Evolutionary conservation across 192 early-diverging fungal species (phyloP), one percentile per base, ranked within the genome.

Genomic region (Coemansia sp.): DNA sequence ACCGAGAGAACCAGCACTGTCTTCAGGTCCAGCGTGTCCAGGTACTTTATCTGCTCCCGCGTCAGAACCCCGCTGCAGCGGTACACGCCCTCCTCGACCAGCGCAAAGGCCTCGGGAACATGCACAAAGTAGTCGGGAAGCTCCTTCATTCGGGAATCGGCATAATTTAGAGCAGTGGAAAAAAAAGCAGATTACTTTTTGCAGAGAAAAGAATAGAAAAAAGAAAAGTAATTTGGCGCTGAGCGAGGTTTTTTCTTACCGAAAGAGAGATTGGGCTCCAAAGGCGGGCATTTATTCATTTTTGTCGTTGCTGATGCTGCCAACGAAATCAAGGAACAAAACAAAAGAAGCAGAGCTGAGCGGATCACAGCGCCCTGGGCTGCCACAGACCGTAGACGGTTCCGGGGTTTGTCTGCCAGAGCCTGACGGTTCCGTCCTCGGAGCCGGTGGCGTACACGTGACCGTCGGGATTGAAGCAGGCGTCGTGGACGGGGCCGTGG

Each of bases 391-490:
- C 94, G 69, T 94, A 95, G 16, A 87, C 75, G 19, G 87, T 90
- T 25, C 90, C 91, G 11, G 94, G 93, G 37, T 79, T 85, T 6
- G 92, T 89, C 76, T 96, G 93, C 94, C 94, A 96, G 58, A 96
- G 79, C 56, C 94, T 82, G 51, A 96, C 92, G 5, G 94, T 96
- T 1, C 94, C 94, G 67, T 96, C 94, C 76, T 96, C 94, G 5
- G 91, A 92, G 19, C 93, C 94, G 4, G 93, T 94, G 7, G 94
- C 92, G 73, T 96, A 96, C 17, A 96, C 70, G 56, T 93, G 90
- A 40, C 94, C 94, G 73, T 96, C 94, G 20, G 94, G 94, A 32
- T 93, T 96, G 71, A 94, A 94, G 64, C 90, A 92, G 25, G 91
- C 91, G 68, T 91, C 91, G 59, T 95, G 93, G 42, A 96, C 90